Evolutionary conservation across 371 early-diverging fungal species (phyloP), one percentile per base, ranked within the genome.

Genomic region (Batkoa obscura): DNA sequence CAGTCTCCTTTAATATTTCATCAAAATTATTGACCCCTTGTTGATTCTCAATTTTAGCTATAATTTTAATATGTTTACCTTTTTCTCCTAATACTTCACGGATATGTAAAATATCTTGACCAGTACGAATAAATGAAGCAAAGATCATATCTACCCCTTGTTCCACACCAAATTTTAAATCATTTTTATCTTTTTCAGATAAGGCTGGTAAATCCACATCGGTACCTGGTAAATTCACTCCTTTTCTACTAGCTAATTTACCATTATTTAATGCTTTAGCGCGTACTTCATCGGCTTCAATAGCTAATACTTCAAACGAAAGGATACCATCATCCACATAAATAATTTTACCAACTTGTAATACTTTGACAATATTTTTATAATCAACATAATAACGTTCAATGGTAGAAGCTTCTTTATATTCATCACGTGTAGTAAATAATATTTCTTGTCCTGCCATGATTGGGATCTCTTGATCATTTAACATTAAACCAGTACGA

Each of bases 11-110:
- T 39, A 96, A 71, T 61, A 99, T 98, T 63, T 91, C 95, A 63
- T 93, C 90, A 78, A 99, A 88, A 75, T 99, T 98, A 60, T 81
- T 74, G 31, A 98, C 81, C 46, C 93, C 99, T 72, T 92, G 86
- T 60, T 87, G 81, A 60, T 85, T 89, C 73, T 99, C 99, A 60
- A 94, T 91, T 79, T 94, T 94, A 63, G 84, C 77, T 51, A 95
- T 89, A 64, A 92, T 90, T 76, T 88, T 89, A 79, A 95, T 92
- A 59, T 79, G 60, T 56, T 72, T 72, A 57, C 89, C 88, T 35
- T 76, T 75, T 47, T 80, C 80, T 17, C 84, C 86, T 39, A 96
- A 76, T 8, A 85, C 71, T 12, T 67, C 64, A 62, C 89, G 80
- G 58, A 94, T 86, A 43, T 86, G 84, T 41, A 64, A 66, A 50